Base-by-base conservation (phyloP, 345 rosid genomes). In the Angophora floribunda region DNA sequence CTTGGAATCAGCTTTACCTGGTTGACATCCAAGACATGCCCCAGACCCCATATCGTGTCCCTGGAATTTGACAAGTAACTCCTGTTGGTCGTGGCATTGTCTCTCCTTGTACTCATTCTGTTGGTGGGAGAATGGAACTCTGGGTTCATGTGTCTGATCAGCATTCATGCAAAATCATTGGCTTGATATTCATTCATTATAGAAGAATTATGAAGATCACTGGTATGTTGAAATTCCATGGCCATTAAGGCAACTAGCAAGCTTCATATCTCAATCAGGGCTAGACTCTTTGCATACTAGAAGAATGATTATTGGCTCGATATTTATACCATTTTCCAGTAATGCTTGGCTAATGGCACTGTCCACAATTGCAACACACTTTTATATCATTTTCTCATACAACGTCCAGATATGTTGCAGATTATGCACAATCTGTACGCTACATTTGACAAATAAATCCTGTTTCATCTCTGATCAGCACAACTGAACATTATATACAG, bases 291-390 rank as follows among this genome's bases (percentile, higher is more conserved):
- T 30, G 8, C 51, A 70, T 41, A 75, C 15, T 86, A 3, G 85
- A 89, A 85, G 89, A 90, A 96, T 96, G 94, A 96, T 93, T 97
- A 96, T 86, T 96, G 94, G 36, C 94, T 95, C 87, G 97, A 96
- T 84, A 95, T 95, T 91, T 63, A 14, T 63, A n/a, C 70, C 32
- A 13, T 63, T 63, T 28, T n/a, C 19, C 70, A n/a, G 70, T 63
- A 63, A 13, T n/a, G 36, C 93, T 94, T 85, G 97, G 96, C 50
- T 97, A 96, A n/a, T 51, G 70, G 70, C 70, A 13, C 70, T 63
- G 17, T 13, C 70, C 70, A 6, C 36, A 13, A 36, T 28, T 28
- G 4, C 70, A 63, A 63, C 36, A n/a, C 15, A 4, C 70, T 63
- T 28, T 63, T 63, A 13, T 8, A 63, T 63, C 4, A 9, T 14